Conservation (phyloP, 768 basidiomycete species). For the Agrocybe pediades region DNA sequence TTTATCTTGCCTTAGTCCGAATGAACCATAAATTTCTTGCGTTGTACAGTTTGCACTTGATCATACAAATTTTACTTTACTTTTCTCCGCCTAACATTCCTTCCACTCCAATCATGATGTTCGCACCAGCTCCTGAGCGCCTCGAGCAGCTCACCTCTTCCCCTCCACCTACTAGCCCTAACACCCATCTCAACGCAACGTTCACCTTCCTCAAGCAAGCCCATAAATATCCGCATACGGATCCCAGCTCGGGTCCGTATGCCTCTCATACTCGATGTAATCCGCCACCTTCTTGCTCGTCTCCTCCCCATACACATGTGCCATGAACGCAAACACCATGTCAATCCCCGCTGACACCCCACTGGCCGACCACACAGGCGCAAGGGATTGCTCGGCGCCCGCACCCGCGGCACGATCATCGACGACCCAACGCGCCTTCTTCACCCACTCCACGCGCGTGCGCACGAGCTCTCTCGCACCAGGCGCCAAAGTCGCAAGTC, state of each 20-base stretch:
- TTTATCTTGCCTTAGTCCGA: too few species aligned
- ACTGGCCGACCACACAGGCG: conserved; percentile 48
- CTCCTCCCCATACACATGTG: conserved; percentile 35
- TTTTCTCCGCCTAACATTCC: too few species aligned
- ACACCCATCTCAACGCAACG: too few species aligned
- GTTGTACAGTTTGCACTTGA: too few species aligned
- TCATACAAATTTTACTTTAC: too few species aligned
- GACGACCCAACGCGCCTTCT: conserved; percentile 47
- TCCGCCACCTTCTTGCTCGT: conserved; percentile 31
- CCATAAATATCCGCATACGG: conserved; percentile 38
- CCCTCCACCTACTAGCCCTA: too few species aligned
- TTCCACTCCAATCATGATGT: too few species aligned
- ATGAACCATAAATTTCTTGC: too few species aligned
- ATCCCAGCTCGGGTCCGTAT: conserved; percentile 37
- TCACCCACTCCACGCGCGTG: conserved; percentile 41
- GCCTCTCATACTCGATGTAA: conserved; percentile 40
- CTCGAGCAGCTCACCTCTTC: too few species aligned
- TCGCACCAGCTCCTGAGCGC: too few species aligned
- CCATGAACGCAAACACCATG: conserved; percentile 37
- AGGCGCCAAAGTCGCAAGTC: not conserved
- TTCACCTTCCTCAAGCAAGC: conserved; percentile 9
- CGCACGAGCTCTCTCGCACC: not conserved
- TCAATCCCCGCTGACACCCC: conserved; percentile 50
- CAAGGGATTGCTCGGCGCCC: not conserved
- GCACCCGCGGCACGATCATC: conserved; percentile 26